Evolutionary conservation across 192 early-diverging fungal species (phyloP).

Genomic region (Coemansia sp.): DNA sequence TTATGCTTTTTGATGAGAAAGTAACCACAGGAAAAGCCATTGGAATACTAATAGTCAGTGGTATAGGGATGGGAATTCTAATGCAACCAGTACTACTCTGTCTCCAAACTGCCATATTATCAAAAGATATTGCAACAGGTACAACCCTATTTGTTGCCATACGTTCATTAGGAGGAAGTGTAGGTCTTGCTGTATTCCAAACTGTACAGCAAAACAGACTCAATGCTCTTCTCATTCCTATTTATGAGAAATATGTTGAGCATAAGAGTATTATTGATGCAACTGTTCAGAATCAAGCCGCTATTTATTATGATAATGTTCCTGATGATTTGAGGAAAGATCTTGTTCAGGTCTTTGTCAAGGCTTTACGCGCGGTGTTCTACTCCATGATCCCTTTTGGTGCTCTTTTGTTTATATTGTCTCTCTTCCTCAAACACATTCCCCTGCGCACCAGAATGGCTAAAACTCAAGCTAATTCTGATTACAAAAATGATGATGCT

Average conservation of each 20-base stretch:
- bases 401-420: conserved; percentile 42
- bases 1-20: conserved; percentile 53
- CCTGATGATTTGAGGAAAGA: conserved; percentile 26
- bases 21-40: conserved; percentile 55
- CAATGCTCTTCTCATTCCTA: conserved; percentile 14
- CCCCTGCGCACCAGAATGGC: conserved; percentile 34
- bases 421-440: conserved; percentile 52
- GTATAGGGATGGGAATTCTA: conserved; percentile 69
- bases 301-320: conserved; percentile 21
- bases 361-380: conserved; percentile 49
- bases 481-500: not conserved
- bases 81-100: conserved; percentile 69
- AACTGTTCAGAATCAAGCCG: conserved; percentile 28
- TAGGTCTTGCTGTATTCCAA: conserved; percentile 59
- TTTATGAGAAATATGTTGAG: conserved; percentile 26
- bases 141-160: conserved; percentile 64
- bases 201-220: conserved; percentile 62
- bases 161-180: conserved; percentile 60
- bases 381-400: conserved; percentile 54
- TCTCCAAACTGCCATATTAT: conserved; percentile 62
- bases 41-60: conserved; percentile 64
- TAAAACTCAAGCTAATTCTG: conserved; percentile 11
- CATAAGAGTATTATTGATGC: conserved; percentile 34
- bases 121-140: conserved; percentile 63
- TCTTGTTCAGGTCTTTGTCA: conserved; percentile 54